Base-by-base conservation (phyloP, 106 monocot species). In the Dactylorhiza incarnata region DNA sequence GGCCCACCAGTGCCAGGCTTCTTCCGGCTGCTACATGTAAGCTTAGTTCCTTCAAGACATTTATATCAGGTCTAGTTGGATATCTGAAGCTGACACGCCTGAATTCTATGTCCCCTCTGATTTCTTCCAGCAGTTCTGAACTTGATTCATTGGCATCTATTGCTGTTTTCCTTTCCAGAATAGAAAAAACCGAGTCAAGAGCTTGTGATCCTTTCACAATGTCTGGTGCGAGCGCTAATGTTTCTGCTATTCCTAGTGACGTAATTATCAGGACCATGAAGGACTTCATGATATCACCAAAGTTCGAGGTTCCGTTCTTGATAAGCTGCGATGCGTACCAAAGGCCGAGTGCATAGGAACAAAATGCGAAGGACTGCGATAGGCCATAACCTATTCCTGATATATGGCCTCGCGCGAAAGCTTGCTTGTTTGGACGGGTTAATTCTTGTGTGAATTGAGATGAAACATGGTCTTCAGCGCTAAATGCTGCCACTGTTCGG, bases 311-410 rank as follows among this genome's bases (percentile, higher is more conserved):
- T 58, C 80, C 78, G 47, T 74, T 73, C 43, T 80, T 73, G 14
- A 86, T 14, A 56, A 86, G 80, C 43, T 76, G 74, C 22, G 87
- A 78, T 51, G 81, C 87, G 58, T 87, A 84, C 87, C 87, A 87
- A n/a, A 87, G 81, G 11, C 81, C 81, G 37, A 87, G 84, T 63
- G 87, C 87, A 69, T 83, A 83, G 14, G 86, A 86, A 55, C 83
- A 80, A 53, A 79, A 86, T 17, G 77, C 74, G 37, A 83, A 80
- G 61, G 81, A 53, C 63, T 86, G 86, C 14, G 86, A 80, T n/a
- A 86, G 62, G 14, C 86, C 86, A 49, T 71, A 86, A n/a, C 77
- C 56, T 19, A 80, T 25, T 22, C 86, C 86, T 48, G 86, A 79
- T 80, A 86, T 72, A 63, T 86, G 83, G 17, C 83, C 83, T 3